A percentile compares a stretch with the other conserved stretches of the same genome.
phyloP scores from a whole-genome alignment of 2,329 filamentous ascomycete species.

The Dendrostoma leiphaemia region DNA sequence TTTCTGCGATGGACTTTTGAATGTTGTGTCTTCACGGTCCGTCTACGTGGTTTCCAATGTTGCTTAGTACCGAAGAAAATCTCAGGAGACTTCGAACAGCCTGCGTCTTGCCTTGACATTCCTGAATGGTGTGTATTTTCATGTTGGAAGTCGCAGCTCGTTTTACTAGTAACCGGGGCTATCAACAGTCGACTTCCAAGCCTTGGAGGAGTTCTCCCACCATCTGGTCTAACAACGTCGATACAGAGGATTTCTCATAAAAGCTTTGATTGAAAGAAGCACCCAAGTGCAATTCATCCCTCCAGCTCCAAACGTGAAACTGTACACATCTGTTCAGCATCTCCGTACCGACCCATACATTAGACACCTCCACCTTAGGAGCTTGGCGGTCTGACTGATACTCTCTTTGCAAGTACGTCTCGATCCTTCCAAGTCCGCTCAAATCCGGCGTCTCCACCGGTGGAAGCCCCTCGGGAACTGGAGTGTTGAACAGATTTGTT shows the following conservation, averaged over 20 bases:
- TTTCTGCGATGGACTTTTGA: too few relatives aligned
- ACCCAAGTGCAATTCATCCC: not conserved
- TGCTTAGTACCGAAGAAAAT: too few relatives aligned
- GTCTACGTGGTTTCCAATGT: too few relatives aligned
- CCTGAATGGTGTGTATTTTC: too few relatives aligned
- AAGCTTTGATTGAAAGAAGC: conserved; percentile 9
- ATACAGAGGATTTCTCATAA: conserved; percentile 3
- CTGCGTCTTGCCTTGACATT: too few relatives aligned
- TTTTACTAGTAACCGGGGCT: too few relatives aligned
- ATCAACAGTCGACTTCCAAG: too few relatives aligned
- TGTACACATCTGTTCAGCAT: conserved; percentile 9
- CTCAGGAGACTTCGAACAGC: too few relatives aligned
- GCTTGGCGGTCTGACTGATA: not conserved
- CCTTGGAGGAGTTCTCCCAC: too few relatives aligned
- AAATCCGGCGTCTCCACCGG: conserved; percentile 7
- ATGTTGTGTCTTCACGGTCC: too few relatives aligned
- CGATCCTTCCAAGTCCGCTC: conserved; percentile 9
- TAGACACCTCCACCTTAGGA: not conserved
- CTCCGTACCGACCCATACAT: conserved; percentile 11
- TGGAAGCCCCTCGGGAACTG: conserved; percentile 7
- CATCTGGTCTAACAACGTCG: too few relatives aligned
- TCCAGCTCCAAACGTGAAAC: conserved; percentile 15
- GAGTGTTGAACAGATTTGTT: conserved; percentile 6
- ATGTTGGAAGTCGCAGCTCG: too few relatives aligned
- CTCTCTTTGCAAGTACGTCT: not conserved